A percentile compares a stretch with the other conserved stretches of the same genome.
These are phyloP conservation scores for Aspergillus aculeatinus DNA, from an alignment of 2,329 filamentous ascomycete species.

Conservation along the genomic window DNA sequence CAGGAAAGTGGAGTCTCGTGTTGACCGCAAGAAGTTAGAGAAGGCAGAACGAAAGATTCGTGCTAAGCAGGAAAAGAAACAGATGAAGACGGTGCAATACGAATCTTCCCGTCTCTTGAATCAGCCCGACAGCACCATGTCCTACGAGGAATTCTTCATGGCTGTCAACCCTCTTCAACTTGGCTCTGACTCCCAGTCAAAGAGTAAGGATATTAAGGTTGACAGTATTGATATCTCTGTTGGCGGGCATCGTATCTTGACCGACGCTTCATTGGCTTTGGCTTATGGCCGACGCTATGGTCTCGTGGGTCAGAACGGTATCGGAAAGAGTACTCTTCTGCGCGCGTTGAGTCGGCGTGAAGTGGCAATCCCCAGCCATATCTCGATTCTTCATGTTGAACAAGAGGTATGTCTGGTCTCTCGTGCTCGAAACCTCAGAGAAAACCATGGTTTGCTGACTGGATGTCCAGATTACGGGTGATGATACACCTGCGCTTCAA, in stretches of 20 bases:
- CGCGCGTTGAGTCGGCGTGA: conserved; percentile 90
- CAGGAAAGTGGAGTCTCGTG: conserved; percentile 93
- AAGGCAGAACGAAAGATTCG: conserved; percentile 98
- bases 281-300: conserved; percentile 93
- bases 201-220: conserved; percentile 99
- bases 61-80: conserved; percentile 97
- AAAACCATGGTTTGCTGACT: conserved; percentile 16
- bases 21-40: conserved; percentile 97
- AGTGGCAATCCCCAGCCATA: conserved; percentile 90
- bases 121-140: conserved; percentile 77
- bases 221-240: conserved; percentile 96
- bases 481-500: conserved; percentile 92
- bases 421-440: conserved; percentile 7
- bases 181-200: conserved; percentile 66
- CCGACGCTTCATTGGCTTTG: conserved; percentile 84
- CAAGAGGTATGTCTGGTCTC: conserved; percentile 70
- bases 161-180: conserved; percentile 94
- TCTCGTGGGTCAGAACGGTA: conserved; percentile 98
- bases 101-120: conserved; percentile 89
- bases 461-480: conserved; percentile 71
- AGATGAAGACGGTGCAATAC: conserved; percentile 97
- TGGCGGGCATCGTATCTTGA: conserved; percentile 81
- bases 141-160: conserved; percentile 99
- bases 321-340: conserved; percentile 93
- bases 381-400: conserved; percentile 97